Evolutionary conservation across 441 rosid species (phyloP).

Genomic region (Corymbia calophylla): DNA sequence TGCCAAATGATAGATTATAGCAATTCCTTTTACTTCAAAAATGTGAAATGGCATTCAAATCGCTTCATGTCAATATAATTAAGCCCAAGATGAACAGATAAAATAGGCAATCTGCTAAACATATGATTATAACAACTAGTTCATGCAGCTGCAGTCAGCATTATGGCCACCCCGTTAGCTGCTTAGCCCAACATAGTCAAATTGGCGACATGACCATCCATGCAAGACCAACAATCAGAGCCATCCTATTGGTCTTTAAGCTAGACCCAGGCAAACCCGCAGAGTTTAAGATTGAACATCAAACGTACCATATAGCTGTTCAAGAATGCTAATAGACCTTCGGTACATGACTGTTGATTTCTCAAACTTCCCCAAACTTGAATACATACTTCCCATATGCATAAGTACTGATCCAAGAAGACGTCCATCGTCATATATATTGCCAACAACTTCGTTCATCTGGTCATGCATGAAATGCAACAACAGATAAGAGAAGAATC

Average conservation of each 20-base stretch:
- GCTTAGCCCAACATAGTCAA: neutral
- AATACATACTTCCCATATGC: slow-evolving; percentile 85
- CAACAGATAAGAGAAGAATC: slow-evolving; percentile 4
- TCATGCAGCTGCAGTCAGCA: neutral
- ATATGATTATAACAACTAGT: neutral
- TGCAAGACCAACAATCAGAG: neutral
- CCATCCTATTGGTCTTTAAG: neutral
- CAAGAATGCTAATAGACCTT: slow-evolving; percentile 47
- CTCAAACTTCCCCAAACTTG: slow-evolving; percentile 52
- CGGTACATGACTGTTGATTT: slow-evolving; percentile 43
- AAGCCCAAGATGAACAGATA: neutral
- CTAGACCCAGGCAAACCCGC: neutral
- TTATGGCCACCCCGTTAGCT: neutral
- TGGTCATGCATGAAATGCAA: slow-evolving; percentile 21
- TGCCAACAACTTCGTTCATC: slow-evolving; percentile 53
- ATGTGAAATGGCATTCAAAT: neutral
- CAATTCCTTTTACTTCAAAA: neutral
- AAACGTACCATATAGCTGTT: slow-evolving; percentile 49
- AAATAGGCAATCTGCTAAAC: neutral
- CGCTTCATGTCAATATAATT: neutral
- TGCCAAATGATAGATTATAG: neutral
- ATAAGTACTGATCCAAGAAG: slow-evolving; percentile 64
- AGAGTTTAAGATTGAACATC: neutral
- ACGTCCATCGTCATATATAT: slow-evolving; percentile 38
- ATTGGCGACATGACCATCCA: neutral